phyloP scores from a whole-genome alignment of 768 basidiomycete genomes.

The Russula vinacea region DNA sequence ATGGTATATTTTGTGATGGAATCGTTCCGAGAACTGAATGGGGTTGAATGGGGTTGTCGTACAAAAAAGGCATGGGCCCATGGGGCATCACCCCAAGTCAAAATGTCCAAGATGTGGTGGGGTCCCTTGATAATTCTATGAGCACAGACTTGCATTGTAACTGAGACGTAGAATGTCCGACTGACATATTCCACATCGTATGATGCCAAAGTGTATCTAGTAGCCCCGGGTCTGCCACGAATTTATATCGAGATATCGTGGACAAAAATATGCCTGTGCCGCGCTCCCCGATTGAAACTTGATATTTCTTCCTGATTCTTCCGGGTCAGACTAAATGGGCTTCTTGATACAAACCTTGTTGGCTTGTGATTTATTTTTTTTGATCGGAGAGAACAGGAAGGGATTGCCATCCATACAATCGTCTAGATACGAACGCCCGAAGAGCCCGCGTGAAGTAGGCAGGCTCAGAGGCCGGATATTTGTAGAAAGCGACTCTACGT shows the following conservation, averaged over 20 bases:
- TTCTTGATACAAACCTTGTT: not conserved
- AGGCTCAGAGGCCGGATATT: not conserved
- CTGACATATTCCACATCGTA: not conserved
- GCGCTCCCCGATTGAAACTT: not conserved
- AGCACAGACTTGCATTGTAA: not conserved
- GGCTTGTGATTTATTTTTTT: not conserved
- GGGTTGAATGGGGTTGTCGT: not conserved
- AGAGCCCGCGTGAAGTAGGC: not conserved
- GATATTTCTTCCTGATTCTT: not conserved
- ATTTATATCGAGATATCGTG: not conserved
- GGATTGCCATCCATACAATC: not conserved
- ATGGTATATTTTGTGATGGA: slow-evolving; percentile 38
- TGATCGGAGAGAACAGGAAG: not conserved
- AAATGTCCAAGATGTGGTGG: too few relatives aligned
- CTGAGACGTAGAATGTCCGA: not conserved
- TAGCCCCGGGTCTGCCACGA: slow-evolving; percentile 2
- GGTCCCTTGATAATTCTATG: too few relatives aligned
- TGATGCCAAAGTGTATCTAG: not conserved
- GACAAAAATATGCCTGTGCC: not conserved
- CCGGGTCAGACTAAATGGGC: not conserved
- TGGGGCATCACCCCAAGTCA: too few relatives aligned
- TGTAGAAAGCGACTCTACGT: slow-evolving; percentile 14
- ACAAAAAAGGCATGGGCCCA: too few relatives aligned
- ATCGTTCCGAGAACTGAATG: not conserved
- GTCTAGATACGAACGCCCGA: not conserved